A percentile compares a stretch with the other conserved stretches of the same genome.
Evolutionary conservation across 139 green algal genomes (phyloP).

Genomic region (Ettlia oleoabundans): DNA sequence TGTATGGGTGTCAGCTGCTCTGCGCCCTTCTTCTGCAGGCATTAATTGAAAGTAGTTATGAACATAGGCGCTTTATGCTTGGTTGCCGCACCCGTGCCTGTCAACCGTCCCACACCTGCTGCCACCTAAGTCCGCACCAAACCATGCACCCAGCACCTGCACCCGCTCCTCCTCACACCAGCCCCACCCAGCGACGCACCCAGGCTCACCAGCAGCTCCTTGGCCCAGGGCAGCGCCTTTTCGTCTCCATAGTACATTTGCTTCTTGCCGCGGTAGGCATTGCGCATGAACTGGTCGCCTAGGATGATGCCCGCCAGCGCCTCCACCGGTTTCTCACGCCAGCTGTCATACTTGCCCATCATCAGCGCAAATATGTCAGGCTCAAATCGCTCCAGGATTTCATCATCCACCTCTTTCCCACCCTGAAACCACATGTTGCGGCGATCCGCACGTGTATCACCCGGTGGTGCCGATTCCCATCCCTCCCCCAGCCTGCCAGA

Average conservation of each 20-base stretch:
- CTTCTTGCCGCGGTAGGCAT: constrained; percentile 42
- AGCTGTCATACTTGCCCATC: constrained; percentile 25
- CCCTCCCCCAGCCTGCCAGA: constrained; percentile 36
- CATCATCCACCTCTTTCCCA: constrained; percentile 18
- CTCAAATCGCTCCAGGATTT: constrained; percentile 21
- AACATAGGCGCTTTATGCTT: too few relatives aligned
- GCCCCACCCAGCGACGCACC: too few relatives aligned
- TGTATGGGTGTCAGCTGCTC: constrained; percentile 41
- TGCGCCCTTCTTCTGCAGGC: constrained; percentile 21
- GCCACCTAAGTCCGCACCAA: too few relatives aligned
- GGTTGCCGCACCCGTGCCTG: too few relatives aligned
- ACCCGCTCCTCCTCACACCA: not conserved
- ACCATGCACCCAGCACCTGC: not conserved
- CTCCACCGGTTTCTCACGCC: not conserved
- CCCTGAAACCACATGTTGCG: constrained; percentile 26
- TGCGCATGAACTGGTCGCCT: constrained; percentile 64
- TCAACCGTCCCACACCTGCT: too few relatives aligned
- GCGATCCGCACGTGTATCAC: not conserved
- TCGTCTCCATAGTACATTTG: constrained; percentile 49
- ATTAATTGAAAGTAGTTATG: too few relatives aligned
- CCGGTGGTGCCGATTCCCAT: constrained; percentile 4
- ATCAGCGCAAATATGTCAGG: constrained; percentile 30
- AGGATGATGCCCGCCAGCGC: constrained; percentile 59
- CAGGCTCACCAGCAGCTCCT: constrained; percentile 21
- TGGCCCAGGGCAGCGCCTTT: constrained; percentile 48